These are phyloP conservation scores for Diplodia scrobiculata DNA, from an alignment of 2,329 filamentous ascomycete genomes.

Conservation along the genomic window DNA sequence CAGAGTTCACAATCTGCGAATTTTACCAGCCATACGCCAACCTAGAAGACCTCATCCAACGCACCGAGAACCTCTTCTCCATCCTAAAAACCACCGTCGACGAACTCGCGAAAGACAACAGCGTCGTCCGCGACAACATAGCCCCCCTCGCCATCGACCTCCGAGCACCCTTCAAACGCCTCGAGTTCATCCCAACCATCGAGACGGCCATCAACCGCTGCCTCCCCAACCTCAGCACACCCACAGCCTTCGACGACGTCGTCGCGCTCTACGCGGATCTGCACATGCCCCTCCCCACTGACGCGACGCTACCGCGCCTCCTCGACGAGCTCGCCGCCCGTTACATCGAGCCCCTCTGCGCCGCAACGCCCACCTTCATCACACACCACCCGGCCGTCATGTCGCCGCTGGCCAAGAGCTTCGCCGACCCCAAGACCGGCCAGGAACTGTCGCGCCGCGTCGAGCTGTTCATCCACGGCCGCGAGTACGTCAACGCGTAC, in stretches of 20 bases:
- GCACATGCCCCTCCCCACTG: conserved; percentile 53
- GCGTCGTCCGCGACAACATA: conserved; percentile 38
- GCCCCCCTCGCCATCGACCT: conserved; percentile 50
- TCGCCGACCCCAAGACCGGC: conserved; percentile 63
- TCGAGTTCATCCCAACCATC: conserved; percentile 82
- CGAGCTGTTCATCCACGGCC: conserved; percentile 78
- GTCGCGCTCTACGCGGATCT: conserved; percentile 57
- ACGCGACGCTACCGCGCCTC: conserved; percentile 65
- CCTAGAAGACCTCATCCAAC: conserved; percentile 70
- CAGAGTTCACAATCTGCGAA: conserved; percentile 96
- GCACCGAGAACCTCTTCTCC: conserved; percentile 72
- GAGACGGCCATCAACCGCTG: conserved; percentile 66
- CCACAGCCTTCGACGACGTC: conserved; percentile 62
- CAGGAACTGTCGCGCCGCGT: conserved; percentile 79
- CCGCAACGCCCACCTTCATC: conserved; percentile 74
- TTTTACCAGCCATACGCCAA: conserved; percentile 89
- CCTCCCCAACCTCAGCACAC: conserved; percentile 59
- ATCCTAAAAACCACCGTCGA: conserved; percentile 38
- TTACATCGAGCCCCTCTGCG: conserved; percentile 78
- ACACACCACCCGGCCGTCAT: conserved; percentile 87
- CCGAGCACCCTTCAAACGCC: conserved; percentile 56
- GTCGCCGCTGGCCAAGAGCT: conserved; percentile 88
- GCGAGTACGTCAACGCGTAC: conserved; percentile 93
- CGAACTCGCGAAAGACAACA: conserved; percentile 54
- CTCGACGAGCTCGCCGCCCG: conserved; percentile 76